These are phyloP conservation scores for Urochloa ruziziensis DNA, from an alignment of 176 grass and related monocot species.

Conservation along the genomic window DNA sequence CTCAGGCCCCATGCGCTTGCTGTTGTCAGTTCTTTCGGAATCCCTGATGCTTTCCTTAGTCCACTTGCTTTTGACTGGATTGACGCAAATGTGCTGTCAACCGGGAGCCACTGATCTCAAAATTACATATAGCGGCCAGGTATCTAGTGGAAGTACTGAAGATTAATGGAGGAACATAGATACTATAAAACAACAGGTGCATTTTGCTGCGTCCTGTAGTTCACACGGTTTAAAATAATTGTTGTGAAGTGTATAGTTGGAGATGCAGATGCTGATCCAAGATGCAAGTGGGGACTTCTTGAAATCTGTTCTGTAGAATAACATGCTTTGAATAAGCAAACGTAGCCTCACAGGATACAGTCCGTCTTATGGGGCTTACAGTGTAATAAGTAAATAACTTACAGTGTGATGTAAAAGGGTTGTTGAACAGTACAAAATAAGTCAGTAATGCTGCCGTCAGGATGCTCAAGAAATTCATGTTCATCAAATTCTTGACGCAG, in stretches of 20 bases:
- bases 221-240: constrained; percentile 2
- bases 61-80: constrained; percentile 99
- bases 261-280: constrained; percentile 4
- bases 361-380: not conserved
- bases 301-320: not conserved
- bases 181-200: not conserved
- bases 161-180: not conserved
- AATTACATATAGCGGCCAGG: not conserved
- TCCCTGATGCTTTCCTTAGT: constrained; percentile 90
- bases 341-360: not conserved
- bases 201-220: not conserved
- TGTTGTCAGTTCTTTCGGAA: constrained; percentile 80
- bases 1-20: constrained; percentile 81
- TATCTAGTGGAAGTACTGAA: not conserved
- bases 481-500: too few species aligned
- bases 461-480: not conserved
- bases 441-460: not conserved
- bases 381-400: not conserved
- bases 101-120: constrained; percentile 44
- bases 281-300: not conserved
- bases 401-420: not conserved
- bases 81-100: constrained; percentile 68
- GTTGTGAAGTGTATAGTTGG: constrained; percentile 3
- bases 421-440: not conserved
- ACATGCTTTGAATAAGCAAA: constrained; percentile 24